These are phyloP conservation scores for Primulina huaijiensis DNA, from an alignment of 257 asterid genomes.

Conservation along the genomic window DNA sequence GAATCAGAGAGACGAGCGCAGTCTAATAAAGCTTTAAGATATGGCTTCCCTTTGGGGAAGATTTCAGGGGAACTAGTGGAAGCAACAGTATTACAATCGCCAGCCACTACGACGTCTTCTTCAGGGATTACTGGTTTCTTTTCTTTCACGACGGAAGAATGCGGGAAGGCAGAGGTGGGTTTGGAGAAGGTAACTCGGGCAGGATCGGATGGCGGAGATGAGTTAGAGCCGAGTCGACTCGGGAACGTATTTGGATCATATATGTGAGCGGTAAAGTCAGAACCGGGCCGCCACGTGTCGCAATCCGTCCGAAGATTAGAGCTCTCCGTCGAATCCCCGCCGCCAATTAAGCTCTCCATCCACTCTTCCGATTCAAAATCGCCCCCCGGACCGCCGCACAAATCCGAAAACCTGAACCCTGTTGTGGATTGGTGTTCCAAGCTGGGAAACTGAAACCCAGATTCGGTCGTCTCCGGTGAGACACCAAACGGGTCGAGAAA, in stretches of 20 bases:
- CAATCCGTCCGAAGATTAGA: conserved; percentile 56
- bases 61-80: conserved; percentile 44
- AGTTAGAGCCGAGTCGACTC: conserved; percentile 42
- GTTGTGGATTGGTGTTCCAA: conserved; percentile 48
- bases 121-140: conserved; percentile 21
- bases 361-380: conserved; percentile 97
- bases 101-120: conserved; percentile 34
- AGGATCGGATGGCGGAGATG: conserved; percentile 63
- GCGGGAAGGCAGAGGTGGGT: conserved; percentile 27
- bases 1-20: conserved; percentile 64
- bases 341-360: conserved; percentile 93
- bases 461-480: conserved; percentile 45
- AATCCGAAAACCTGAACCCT: conserved; percentile 59
- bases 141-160: conserved; percentile 24
- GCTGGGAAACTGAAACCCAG: conserved; percentile 62
- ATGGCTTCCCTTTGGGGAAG: conserved; percentile 41
- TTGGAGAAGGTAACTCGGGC: conserved; percentile 55
- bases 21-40: conserved; percentile 55
- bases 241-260: conserved; percentile 64
- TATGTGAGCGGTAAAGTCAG: conserved; percentile 44
- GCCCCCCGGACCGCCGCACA: conserved; percentile 50
- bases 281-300: conserved; percentile 64
- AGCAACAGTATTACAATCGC: conserved; percentile 23
- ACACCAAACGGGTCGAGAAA: conserved; percentile 72
- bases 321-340: conserved; percentile 70